Evolutionary conservation across 148 eudicot genomes (phyloP).

Genomic region (Oxyria digyna): DNA sequence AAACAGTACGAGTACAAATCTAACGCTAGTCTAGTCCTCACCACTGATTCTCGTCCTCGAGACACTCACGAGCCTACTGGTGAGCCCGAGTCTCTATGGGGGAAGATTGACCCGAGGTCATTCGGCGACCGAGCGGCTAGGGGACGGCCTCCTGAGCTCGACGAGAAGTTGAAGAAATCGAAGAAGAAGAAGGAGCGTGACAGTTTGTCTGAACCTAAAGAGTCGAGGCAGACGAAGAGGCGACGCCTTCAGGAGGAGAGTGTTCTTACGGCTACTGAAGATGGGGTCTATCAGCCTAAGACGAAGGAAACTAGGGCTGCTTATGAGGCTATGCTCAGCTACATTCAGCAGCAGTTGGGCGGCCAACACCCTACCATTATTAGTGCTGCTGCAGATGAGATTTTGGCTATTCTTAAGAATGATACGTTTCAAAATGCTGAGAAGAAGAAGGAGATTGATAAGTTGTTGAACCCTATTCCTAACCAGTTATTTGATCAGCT

Average conservation of each 20-base stretch:
- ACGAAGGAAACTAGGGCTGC: constrained; percentile 71
- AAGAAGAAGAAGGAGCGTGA: too few species aligned
- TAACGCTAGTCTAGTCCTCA: too few species aligned
- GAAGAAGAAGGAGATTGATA: constrained; percentile 56
- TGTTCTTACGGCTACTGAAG: constrained; percentile 43
- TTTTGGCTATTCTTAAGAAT: constrained; percentile 54
- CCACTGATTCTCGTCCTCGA: too few species aligned
- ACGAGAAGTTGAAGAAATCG: too few species aligned
- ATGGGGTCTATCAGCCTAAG: constrained; percentile 67
- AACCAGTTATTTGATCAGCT: constrained; percentile 37
- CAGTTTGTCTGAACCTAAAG: constrained; percentile 17
- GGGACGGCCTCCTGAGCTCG: too few species aligned
- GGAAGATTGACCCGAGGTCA: too few species aligned
- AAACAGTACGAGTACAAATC: too few species aligned
- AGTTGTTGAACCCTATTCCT: constrained; percentile 42
- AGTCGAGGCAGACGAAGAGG: constrained; percentile 30
- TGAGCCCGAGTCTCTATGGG: too few species aligned
- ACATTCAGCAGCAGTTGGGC: constrained; percentile 59
- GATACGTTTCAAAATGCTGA: constrained; percentile 40
- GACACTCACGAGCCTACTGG: too few species aligned
- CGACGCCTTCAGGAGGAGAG: constrained; percentile 57
- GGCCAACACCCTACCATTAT: constrained; percentile 59
- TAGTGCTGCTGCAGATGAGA: constrained; percentile 74
- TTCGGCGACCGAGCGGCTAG: too few species aligned
- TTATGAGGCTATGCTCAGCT: constrained; percentile 57